Evolutionary conservation across 495 filamentous ascomycete genomes (phyloP), one percentile per base, ranked within the genome.

Genomic region (Aspergillus indologenus): DNA sequence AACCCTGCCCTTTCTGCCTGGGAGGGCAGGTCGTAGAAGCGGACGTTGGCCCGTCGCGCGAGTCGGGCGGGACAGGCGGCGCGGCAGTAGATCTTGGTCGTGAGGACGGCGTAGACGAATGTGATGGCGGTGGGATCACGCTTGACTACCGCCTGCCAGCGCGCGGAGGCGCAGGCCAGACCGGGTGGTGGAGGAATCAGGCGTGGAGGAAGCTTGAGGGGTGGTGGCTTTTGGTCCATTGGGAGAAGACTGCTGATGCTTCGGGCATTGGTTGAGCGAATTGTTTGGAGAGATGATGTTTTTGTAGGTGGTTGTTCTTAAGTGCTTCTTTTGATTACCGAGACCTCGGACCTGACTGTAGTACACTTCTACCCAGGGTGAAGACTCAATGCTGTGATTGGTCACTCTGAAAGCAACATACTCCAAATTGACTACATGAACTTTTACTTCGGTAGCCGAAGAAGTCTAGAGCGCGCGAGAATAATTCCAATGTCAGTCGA

Each of bases 1-100:
- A 81, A 87, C 0, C 85, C 86, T 18, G 76, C 83, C 3, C 66
- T 62, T 64, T 80, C 74, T 18, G 86, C 86, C 54, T 81, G 76
- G 0, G 73, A 65, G n/a, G 82, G 69, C 7, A 75, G 80, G 44
- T 80, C 71, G 68, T 81, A 83, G 71, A 87, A 88, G 15, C 68
- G 64, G 50, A 88, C 76, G 58, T 88, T 87, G 34, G 82, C 79
- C 19, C 85, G 80, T 17, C 84, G 78, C 9, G 86, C 84, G 19
- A 86, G 78, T 4, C 86, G 81, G 5, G 83, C 78, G 2, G 81
- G 71, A 53, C 85, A 88, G 8, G 77, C 82, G 5, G 85, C 81
- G 1, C 84, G 81, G 62, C 86, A 89, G 68, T 83, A 88, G 45
- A 87, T 85, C 24, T 78, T 81, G 7, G 86, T 88, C 0, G 83